Conservation (phyloP, 345 rosid genomes). For the Luvunga scandens region DNA sequence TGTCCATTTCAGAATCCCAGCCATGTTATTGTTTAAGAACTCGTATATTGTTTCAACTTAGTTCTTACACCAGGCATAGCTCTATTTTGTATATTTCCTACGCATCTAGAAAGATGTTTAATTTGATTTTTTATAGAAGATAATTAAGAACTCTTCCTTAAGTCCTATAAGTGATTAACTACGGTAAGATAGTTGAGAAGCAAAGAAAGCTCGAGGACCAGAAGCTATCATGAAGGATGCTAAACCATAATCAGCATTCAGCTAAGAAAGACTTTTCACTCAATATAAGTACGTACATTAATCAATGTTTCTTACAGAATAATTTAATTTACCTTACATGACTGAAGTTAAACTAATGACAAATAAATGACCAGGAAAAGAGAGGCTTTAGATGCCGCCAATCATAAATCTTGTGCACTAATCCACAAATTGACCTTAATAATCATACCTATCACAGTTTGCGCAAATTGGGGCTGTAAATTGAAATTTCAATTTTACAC, state of each 20-base stretch:
- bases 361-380: not conserved
- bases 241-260: not conserved
- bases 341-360: not conserved
- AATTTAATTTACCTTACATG: no score
- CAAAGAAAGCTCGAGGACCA: not conserved
- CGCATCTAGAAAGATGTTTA: not conserved
- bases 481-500: not conserved
- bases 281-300: not conserved
- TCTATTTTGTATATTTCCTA: not conserved
- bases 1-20: not conserved
- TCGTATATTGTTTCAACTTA: not conserved
- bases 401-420: not conserved
- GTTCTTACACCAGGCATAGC: not conserved
- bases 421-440: not conserved
- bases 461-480: not conserved
- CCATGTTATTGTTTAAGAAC: not conserved
- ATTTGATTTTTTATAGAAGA: not conserved
- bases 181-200: not conserved
- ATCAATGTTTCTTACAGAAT: not conserved
- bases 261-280: not conserved
- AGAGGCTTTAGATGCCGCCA: not conserved
- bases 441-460: not conserved
- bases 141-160: not conserved
- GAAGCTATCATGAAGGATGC: not conserved
- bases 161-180: not conserved